These are phyloP conservation scores for Peniophora sp. DNA, from an alignment of 1,284 basidiomycete species.

Conservation along the genomic window DNA sequence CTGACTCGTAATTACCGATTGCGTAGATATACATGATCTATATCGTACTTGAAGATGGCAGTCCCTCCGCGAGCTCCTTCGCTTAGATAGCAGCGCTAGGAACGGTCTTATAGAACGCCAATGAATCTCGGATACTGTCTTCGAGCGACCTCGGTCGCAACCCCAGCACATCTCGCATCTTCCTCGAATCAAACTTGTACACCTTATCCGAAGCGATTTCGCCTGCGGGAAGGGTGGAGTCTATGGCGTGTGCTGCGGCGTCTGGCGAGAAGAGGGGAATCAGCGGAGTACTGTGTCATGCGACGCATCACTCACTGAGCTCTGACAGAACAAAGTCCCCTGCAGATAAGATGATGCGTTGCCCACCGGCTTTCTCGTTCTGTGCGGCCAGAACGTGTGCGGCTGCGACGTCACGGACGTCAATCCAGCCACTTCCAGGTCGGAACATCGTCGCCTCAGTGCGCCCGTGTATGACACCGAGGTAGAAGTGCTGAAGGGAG, in stretches of 20 bases:
- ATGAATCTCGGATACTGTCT: slow-evolving; percentile 6
- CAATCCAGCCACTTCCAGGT: background rate
- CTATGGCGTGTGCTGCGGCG: background rate
- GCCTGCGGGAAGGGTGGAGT: slow-evolving; percentile 4
- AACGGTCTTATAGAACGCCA: slow-evolving; percentile 25
- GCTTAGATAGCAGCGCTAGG: slow-evolving; percentile 2
- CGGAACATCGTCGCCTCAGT: slow-evolving; percentile 10
- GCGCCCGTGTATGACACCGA: background rate
- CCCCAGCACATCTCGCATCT: slow-evolving; percentile 5
- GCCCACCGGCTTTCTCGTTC: background rate
- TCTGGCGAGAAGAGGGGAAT: background rate
- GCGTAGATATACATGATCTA: no score
- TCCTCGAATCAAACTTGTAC: slow-evolving; percentile 3
- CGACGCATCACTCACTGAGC: slow-evolving; percentile 8
- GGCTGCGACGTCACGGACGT: background rate
- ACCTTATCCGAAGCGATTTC: slow-evolving; percentile 3
- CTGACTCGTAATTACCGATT: no score
- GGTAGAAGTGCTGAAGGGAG: slow-evolving; percentile 9
- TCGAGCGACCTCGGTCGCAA: slow-evolving; percentile 3
- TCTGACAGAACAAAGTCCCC: slow-evolving; percentile 6
- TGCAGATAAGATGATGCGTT: background rate
- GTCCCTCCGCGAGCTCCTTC: no score
- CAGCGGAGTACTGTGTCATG: background rate
- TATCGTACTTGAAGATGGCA: no score
- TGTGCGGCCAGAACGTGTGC: background rate